A percentile compares a stretch with the other conserved stretches of the same genome.
Evolutionary conservation across 2,329 filamentous ascomycete species (phyloP).

Genomic region (Phaeophleospora eucalypticola): DNA sequence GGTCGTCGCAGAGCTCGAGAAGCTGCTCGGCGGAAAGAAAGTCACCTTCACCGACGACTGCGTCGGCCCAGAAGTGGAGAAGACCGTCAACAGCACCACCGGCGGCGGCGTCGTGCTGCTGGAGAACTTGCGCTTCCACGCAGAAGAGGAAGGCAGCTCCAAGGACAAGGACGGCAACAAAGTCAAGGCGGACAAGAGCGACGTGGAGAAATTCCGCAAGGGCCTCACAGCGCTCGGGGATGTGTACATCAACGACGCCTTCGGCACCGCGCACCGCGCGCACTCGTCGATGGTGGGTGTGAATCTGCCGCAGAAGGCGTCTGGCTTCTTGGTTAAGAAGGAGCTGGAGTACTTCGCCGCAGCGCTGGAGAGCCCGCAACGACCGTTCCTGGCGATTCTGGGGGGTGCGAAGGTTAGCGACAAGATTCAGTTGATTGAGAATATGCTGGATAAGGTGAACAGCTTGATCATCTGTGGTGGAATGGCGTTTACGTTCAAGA

Average conservation of each 20-base stretch:
- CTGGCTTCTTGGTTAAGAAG: constrained; percentile 99
- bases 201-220: constrained; percentile 92
- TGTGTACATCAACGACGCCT: constrained; percentile 97
- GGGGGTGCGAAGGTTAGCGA: constrained; percentile 98
- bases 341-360: constrained; percentile 99
- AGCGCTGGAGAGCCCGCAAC: constrained; percentile 86
- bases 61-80: constrained; percentile 86
- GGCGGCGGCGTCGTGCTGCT: constrained; percentile 82
- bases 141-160: constrained; percentile 94
- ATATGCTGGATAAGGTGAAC: constrained; percentile 96
- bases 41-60: constrained; percentile 88
- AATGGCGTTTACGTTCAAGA: constrained; percentile 99
- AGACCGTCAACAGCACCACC: constrained; percentile 76
- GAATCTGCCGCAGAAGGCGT: constrained; percentile 91
- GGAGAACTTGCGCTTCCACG: constrained; percentile 97
- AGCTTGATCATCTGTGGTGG: constrained; percentile 93
- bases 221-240: constrained; percentile 91
- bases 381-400: constrained; percentile 97
- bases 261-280: constrained; percentile 95
- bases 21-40: constrained; percentile 66
- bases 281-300: constrained; percentile 99
- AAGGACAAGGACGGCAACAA: constrained; percentile 96
- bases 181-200: constrained; percentile 91
- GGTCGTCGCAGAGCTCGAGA: constrained; percentile 74
- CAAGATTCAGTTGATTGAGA: constrained; percentile 99